Evolutionary conservation across 2,329 filamentous ascomycete species (phyloP).

Genomic region (Chrysosporium queenslandicum): DNA sequence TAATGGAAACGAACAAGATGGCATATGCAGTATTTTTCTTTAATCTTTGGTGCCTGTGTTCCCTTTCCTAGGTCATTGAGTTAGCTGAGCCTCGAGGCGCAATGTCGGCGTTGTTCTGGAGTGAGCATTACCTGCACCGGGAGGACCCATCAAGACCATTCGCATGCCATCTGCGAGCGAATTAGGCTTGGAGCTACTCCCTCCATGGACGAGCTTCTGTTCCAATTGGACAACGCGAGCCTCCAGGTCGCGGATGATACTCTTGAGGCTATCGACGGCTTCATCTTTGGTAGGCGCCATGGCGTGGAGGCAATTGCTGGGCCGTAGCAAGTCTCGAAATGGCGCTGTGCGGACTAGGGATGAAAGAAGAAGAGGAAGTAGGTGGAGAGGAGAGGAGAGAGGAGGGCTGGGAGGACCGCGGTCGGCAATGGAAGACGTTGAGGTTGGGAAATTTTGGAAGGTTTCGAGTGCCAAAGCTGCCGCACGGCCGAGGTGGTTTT

Average conservation of each 20-base stretch:
- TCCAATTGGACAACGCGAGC: conserved; percentile 79
- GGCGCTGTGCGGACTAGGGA: not conserved
- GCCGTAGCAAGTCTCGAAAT: conserved; percentile 14
- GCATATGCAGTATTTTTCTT: conserved; percentile 95
- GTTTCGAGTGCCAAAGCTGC: conserved; percentile 9
- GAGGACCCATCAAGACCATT: conserved; percentile 96
- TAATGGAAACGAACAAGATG: conserved; percentile 61
- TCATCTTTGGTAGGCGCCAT: conserved; percentile 87
- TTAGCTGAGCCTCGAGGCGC: not conserved
- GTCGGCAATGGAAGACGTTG: conserved; percentile 14
- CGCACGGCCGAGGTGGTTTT: conserved; percentile 15
- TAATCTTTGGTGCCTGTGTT: conserved; percentile 94
- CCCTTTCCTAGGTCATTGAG: conserved; percentile 64
- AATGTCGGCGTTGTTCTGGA: not conserved
- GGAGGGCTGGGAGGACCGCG: not conserved
- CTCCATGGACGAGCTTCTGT: conserved; percentile 49
- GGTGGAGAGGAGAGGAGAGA: not conserved
- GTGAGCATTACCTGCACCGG: conserved; percentile 70
- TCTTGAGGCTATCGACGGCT: conserved; percentile 68
- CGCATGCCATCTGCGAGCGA: conserved; percentile 59
- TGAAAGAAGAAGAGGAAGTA: conserved; percentile 3
- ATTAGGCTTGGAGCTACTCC: conserved; percentile 43
- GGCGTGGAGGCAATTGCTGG: conserved; percentile 32
- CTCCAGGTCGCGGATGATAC: conserved; percentile 74
- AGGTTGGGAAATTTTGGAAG: conserved; percentile 14